A percentile compares a stretch with the other conserved stretches of the same genome.
These are phyloP conservation scores for Fusarium chuoi DNA, from an alignment of 2,329 filamentous ascomycete species.

Conservation along the genomic window DNA sequence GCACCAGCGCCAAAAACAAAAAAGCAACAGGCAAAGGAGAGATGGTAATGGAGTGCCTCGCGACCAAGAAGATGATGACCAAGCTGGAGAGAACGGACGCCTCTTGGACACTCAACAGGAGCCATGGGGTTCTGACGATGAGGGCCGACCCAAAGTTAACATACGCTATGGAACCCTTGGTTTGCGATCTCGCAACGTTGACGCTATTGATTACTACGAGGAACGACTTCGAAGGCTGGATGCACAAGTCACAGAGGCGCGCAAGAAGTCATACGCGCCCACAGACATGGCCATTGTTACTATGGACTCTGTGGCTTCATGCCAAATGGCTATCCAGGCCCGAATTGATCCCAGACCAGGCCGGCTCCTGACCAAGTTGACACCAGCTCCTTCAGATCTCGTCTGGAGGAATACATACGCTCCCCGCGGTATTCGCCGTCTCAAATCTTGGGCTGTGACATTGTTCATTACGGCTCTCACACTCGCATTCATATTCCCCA, in stretches of 20 bases:
- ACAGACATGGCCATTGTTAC: conserved; percentile 94
- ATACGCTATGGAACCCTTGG: conserved; percentile 83
- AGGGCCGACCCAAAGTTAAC: conserved; percentile 72
- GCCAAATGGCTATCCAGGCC: conserved; percentile 96
- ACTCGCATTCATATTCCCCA: conserved; percentile 86
- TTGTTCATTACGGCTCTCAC: conserved; percentile 84
- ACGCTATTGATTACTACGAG: conserved; percentile 95
- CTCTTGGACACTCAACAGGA: conserved; percentile 63
- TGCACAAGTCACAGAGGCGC: conserved; percentile 74
- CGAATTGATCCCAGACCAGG: conserved; percentile 91
- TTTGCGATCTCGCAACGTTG: conserved; percentile 76
- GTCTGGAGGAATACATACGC: conserved; percentile 95
- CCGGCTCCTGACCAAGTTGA: conserved; percentile 83
- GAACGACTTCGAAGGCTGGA: conserved; percentile 84
- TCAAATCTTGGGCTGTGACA: conserved; percentile 86
- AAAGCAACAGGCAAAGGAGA: background rate
- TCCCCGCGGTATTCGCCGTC: conserved; percentile 75
- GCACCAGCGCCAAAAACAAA: conserved; percentile 24
- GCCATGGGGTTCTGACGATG: conserved; percentile 50
- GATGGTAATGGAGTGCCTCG: conserved; percentile 31
- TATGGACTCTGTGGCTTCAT: conserved; percentile 93
- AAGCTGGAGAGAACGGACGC: conserved; percentile 66
- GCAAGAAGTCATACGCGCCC: conserved; percentile 79
- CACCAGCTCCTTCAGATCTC: conserved; percentile 91
- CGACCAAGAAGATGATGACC: conserved; percentile 52